Evolutionary conservation across 2,329 filamentous ascomycete species (phyloP).

Genomic region (Pyricularia pennisetigena): DNA sequence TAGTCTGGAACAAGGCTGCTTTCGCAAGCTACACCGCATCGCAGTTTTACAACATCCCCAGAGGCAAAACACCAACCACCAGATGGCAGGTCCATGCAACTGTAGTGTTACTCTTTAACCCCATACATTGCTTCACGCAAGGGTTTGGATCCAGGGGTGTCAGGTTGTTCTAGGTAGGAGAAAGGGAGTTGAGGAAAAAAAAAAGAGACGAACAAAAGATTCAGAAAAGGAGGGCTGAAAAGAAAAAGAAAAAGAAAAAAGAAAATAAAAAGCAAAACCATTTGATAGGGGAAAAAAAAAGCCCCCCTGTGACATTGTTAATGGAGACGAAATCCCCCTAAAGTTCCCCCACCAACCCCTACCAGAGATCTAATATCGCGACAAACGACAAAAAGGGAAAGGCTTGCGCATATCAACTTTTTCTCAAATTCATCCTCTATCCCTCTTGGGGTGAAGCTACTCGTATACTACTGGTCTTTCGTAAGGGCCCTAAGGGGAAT

Average conservation of each 20-base stretch:
- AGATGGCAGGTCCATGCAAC: background rate
- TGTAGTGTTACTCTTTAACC: too few relatives aligned
- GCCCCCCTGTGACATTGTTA: background rate
- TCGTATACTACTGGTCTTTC: too few relatives aligned
- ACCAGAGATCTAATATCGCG: background rate
- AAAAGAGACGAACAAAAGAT: too few relatives aligned
- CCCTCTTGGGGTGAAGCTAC: too few relatives aligned
- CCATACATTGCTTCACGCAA: background rate
- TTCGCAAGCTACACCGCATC: background rate
- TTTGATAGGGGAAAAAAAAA: background rate
- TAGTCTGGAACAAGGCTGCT: background rate
- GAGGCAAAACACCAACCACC: background rate
- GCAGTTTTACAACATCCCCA: background rate
- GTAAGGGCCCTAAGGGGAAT: too few relatives aligned
- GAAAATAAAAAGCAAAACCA: background rate
- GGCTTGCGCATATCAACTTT: background rate
- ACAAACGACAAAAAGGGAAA: background rate
- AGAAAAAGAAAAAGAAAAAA: too few relatives aligned
- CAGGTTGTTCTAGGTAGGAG: background rate
- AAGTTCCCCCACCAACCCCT: background rate
- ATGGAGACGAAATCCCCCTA: background rate
- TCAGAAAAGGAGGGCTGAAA: too few relatives aligned
- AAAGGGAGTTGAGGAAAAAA: too few relatives aligned
- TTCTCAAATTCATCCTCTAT: too few relatives aligned
- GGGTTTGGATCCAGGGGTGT: background rate